Evolutionary conservation across 2,329 filamentous ascomycete genomes (phyloP).

Genomic region (Fusarium tanahbumbuense): DNA sequence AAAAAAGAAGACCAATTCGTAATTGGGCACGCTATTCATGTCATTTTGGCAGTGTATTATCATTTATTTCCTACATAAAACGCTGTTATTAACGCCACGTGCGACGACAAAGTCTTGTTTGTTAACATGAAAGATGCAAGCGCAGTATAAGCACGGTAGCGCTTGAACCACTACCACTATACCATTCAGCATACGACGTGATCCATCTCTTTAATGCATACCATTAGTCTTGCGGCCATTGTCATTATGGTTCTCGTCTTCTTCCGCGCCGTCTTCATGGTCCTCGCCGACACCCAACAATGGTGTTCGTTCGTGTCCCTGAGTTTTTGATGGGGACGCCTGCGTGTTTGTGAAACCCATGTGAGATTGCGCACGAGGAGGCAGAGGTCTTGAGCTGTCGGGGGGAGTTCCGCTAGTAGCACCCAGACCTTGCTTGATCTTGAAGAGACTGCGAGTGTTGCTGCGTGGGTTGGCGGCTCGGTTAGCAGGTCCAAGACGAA

Average conservation of each 20-base stretch:
- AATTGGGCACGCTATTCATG: not conserved
- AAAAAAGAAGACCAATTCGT: not conserved
- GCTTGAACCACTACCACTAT: not conserved
- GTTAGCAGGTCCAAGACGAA: conserved; percentile 76
- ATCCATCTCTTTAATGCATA: conserved; percentile 17
- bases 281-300: conserved; percentile 46
- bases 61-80: conserved; percentile 10
- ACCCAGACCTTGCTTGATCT: conserved; percentile 67
- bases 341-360: conserved; percentile 34
- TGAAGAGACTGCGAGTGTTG: conserved; percentile 71
- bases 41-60: not conserved
- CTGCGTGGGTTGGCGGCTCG: conserved; percentile 70
- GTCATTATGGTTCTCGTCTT: conserved; percentile 16
- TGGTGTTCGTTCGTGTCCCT: conserved; percentile 48
- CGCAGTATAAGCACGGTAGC: not conserved
- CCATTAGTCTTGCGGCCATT: conserved; percentile 40
- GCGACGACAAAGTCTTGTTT: not conserved
- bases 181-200: conserved; percentile 8
- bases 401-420: conserved; percentile 20
- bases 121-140: not conserved
- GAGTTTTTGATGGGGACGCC: conserved; percentile 1
- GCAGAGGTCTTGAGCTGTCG: conserved; percentile 34
- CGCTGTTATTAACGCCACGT: conserved; percentile 1
- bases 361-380: conserved; percentile 40
- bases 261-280: conserved; percentile 36